A percentile compares a stretch with the other conserved stretches of the same genome.
Conservation (phyloP, 495 filamentous ascomycete genomes). For the Clohesyomyces aquaticus region DNA sequence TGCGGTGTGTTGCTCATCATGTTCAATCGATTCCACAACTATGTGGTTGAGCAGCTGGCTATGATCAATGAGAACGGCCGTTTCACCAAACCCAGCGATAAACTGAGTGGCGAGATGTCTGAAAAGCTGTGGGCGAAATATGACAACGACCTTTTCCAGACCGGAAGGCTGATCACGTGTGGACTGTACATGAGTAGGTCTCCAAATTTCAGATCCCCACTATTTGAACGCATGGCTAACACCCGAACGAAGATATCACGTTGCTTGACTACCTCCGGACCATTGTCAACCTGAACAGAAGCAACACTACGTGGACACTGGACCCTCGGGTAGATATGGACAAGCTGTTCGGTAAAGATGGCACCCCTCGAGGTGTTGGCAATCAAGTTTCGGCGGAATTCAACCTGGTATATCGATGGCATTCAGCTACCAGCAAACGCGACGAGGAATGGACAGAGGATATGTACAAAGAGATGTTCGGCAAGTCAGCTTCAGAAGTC, state of each 20-base stretch:
- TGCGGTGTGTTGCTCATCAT: slow-evolving; percentile 62
- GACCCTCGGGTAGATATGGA: slow-evolving; percentile 68
- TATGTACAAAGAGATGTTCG: slow-evolving; percentile 62
- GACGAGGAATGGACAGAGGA: slow-evolving; percentile 77
- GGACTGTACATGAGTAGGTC: not conserved
- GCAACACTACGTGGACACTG: slow-evolving; percentile 77
- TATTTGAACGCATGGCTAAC: slow-evolving; percentile 58
- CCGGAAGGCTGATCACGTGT: slow-evolving; percentile 52
- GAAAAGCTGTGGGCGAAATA: slow-evolving; percentile 69
- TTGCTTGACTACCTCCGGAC: slow-evolving; percentile 82
- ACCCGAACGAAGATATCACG: slow-evolving; percentile 83
- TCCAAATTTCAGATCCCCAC: slow-evolving; percentile 42
- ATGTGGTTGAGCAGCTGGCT: slow-evolving; percentile 70
- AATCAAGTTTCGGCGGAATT: slow-evolving; percentile 82
- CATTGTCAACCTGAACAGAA: slow-evolving; percentile 80
- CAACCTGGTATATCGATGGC: slow-evolving; percentile 77
- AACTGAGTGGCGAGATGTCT: slow-evolving; percentile 54
- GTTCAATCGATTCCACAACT: slow-evolving; percentile 81
- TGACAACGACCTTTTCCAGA: slow-evolving; percentile 84
- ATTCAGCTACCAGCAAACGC: slow-evolving; percentile 71
- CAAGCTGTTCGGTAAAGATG: slow-evolving; percentile 54
- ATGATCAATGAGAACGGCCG: slow-evolving; percentile 72
- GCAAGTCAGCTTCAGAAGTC: slow-evolving; percentile 59
- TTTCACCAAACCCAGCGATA: slow-evolving; percentile 63
- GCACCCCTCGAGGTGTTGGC: slow-evolving; percentile 67